Percentiles rank a stretch among this genome's conserved stretches.
Evolutionary conservation across 306 rosid genomes (phyloP).

Genomic region (Cicer bijugum): DNA sequence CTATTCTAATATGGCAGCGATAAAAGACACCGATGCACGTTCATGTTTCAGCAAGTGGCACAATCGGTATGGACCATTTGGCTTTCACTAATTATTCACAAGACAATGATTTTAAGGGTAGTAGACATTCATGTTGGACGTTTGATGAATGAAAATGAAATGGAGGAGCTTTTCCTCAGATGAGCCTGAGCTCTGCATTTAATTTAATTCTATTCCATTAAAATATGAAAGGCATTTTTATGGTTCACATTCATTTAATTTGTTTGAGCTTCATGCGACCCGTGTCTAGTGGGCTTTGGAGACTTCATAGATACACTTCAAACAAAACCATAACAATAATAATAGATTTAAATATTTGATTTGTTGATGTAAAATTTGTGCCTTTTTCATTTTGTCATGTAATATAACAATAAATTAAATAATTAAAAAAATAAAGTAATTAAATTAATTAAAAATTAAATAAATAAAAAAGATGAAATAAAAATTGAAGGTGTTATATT

Average conservation of each 20-base stretch:
- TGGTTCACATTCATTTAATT: conserved; percentile 43
- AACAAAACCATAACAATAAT: background rate
- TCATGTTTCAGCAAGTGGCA: conserved; percentile 11
- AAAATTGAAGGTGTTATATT: no score
- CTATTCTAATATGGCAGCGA: background rate
- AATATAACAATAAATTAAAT: no score
- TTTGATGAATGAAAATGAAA: conserved; percentile 31
- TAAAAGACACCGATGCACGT: background rate
- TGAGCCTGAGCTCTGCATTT: background rate
- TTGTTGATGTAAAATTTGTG: no score
- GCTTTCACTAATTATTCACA: conserved; percentile 17
- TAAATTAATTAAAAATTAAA: no score
- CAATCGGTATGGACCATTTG: conserved; percentile 17
- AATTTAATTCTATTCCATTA: background rate
- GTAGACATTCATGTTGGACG: background rate
- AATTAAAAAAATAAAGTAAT: no score
- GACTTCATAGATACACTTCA: background rate
- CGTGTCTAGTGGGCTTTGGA: conserved; percentile 43
- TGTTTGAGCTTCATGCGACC: conserved; percentile 32
- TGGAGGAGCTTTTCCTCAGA: conserved; percentile 5
- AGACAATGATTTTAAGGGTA: conserved; percentile 2
- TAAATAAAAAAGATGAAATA: no score
- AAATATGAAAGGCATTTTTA: conserved; percentile 27
- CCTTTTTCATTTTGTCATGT: no score
- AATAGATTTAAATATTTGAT: no score